These are phyloP conservation scores for Pelagophyceae sp. DNA, from an alignment of 352 stramenopile species.

Conservation along the genomic window DNA sequence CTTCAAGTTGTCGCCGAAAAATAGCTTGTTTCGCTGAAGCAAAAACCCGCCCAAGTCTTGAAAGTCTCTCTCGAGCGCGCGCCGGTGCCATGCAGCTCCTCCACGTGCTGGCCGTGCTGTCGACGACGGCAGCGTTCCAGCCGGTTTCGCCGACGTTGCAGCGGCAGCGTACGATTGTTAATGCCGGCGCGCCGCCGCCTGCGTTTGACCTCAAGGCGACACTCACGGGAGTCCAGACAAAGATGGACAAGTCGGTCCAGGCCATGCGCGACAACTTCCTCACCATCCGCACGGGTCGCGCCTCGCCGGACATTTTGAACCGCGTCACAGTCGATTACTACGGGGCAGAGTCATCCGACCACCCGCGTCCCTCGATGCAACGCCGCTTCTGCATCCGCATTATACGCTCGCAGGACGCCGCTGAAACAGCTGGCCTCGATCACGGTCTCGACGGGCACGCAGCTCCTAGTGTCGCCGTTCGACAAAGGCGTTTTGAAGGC, in stretches of 20 bases:
- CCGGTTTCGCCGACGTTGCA: too few relatives aligned
- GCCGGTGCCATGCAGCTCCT: too few relatives aligned
- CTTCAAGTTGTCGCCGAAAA: too few relatives aligned
- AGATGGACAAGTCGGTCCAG: conserved; percentile 41
- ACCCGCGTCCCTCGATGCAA: too few relatives aligned
- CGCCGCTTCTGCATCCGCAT: neutral
- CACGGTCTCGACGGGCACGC: conserved; percentile 46
- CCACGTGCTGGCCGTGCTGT: too few relatives aligned
- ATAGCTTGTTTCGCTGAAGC: too few relatives aligned
- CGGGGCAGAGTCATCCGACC: too few relatives aligned
- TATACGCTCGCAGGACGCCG: conserved; percentile 40
- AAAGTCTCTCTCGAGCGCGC: too few relatives aligned
- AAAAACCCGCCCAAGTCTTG: too few relatives aligned
- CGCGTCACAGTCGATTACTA: conserved; percentile 67
- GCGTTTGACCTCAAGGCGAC: neutral
- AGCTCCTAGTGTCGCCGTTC: conserved; percentile 55
- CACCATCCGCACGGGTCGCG: conserved; percentile 58
- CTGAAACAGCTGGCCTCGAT: conserved; percentile 64
- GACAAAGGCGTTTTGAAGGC: conserved; percentile 53
- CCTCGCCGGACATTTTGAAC: conserved; percentile 59
- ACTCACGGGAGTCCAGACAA: conserved; percentile 18
- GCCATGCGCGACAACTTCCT: conserved; percentile 37
- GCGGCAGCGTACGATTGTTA: too few relatives aligned
- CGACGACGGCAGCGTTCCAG: too few relatives aligned
- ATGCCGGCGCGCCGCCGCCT: too few relatives aligned